Evolutionary conservation across 805 yeast species (phyloP).

Genomic region (Hanseniaspora valbyensis): DNA sequence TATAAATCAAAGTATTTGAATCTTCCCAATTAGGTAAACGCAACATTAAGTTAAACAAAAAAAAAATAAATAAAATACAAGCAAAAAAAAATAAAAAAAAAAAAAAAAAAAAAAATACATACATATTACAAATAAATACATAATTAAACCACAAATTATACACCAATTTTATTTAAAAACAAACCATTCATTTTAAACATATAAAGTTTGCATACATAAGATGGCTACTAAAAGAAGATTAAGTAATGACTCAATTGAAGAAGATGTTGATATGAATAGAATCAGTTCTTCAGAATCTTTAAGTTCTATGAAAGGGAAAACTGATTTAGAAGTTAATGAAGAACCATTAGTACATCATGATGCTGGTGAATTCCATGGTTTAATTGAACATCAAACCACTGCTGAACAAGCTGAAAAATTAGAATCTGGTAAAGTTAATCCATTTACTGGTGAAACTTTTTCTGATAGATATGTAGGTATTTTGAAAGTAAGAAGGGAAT

Average conservation of each 20-base stretch:
- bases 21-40: not conserved
- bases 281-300: constrained; percentile 60
- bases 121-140: too few species aligned
- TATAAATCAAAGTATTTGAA: too few species aligned
- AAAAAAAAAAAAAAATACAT: not conserved
- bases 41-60: not conserved
- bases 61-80: not conserved
- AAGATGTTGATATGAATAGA: constrained; percentile 32
- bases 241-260: constrained; percentile 18
- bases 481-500: constrained; percentile 63
- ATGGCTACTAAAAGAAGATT: constrained; percentile 30
- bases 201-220: not conserved
- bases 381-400: constrained; percentile 54
- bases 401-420: constrained; percentile 48
- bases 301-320: constrained; percentile 32
- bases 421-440: constrained; percentile 53
- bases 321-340: constrained; percentile 16
- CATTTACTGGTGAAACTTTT: constrained; percentile 63
- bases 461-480: constrained; percentile 65
- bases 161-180: too few species aligned
- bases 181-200: not conserved
- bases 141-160: too few species aligned
- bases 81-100: not conserved
- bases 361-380: constrained; percentile 49
- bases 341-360: constrained; percentile 44